These are phyloP conservation scores for Acer yangbiense DNA, from an alignment of 345 rosid genomes.

Conservation along the genomic window DNA sequence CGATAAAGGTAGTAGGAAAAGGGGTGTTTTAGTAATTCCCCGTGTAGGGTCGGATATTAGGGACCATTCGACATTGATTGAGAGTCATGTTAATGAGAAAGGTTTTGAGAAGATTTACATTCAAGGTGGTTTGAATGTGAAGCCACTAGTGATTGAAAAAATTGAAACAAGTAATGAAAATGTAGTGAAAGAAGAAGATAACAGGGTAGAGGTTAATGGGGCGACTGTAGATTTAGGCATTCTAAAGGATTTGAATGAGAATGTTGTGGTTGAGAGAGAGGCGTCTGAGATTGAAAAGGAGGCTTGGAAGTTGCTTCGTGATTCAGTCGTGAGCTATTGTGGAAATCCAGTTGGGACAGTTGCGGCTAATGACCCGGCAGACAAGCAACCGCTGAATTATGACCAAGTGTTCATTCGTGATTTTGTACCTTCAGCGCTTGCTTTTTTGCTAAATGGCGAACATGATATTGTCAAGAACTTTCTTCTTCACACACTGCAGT, in stretches of 20 bases:
- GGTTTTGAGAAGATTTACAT: constrained; percentile 72
- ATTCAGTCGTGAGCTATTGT: constrained; percentile 66
- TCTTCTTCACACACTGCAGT: constrained; percentile 88
- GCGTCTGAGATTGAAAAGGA: constrained; percentile 68
- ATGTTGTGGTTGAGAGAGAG: constrained; percentile 46
- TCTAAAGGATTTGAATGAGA: constrained; percentile 43
- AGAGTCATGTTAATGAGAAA: constrained; percentile 61
- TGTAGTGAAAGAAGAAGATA: constrained; percentile 42
- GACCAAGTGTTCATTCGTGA: constrained; percentile 97
- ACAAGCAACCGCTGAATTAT: constrained; percentile 74
- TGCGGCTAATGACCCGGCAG: constrained; percentile 79
- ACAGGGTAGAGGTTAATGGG: constrained; percentile 37
- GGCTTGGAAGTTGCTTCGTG: constrained; percentile 87
- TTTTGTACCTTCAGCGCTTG: constrained; percentile 93
- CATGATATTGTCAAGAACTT: constrained; percentile 89
- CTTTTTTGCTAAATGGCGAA: constrained; percentile 88
- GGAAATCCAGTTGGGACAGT: constrained; percentile 87
- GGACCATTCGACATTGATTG: constrained; percentile 65
- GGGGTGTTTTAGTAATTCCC: constrained; percentile 84
- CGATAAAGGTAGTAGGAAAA: constrained; percentile 34
- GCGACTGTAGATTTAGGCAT: constrained; percentile 37
- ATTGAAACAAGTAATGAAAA: constrained; percentile 31
- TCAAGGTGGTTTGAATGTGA: constrained; percentile 64
- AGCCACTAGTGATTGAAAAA: constrained; percentile 59
- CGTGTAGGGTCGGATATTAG: constrained; percentile 67